Evolutionary conservation across 2,329 filamentous ascomycete species (phyloP), one percentile per base, ranked within the genome.

Genomic region (Diaporthe citri): DNA sequence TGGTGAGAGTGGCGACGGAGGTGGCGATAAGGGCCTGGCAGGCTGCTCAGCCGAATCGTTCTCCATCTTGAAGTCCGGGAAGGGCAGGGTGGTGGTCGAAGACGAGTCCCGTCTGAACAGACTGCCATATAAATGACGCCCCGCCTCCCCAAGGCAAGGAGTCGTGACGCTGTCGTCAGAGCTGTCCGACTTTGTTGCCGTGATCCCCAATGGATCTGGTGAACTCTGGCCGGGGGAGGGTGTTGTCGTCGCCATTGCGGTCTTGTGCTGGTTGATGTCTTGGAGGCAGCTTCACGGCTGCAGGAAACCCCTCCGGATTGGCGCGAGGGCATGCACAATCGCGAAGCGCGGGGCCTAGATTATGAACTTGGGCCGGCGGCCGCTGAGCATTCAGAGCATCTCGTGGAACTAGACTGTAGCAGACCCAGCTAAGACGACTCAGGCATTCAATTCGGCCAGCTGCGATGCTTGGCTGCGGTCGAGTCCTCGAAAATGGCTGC

Each of bases 41-140:
- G 22, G 41, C 46, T 43, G 34, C 13, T 59, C 74, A 10, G 51
- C 41, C 2, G 46, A 20, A 20, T 59, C 70, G 25, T 12, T 31
- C 8, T 60, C 69, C 55, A 34, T 67, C 12, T 75, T 59, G 31
- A 66, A 34, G 20, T 51, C 52, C 46, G 71, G 71, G 2, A 73
- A 73, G 1, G 71, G 60, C 20, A 56, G 34, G 12, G 48, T 69
- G 12, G 48, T 69, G 9, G 64, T 69, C n/a, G 34, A 51, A 25
- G 64, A 69, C 6, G 34, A 69, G 34, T 69, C 64, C 9, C 48
- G 48, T 25, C 64, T 41, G 34, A 69, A 69, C 2, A 55, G 48
- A 15, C 22, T 55, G 1, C 34, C 48, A 12, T 69, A 55, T 20
- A 69, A 36, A 31, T 69, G 64, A 41, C 64, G 46, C 5, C 64